Evolutionary conservation across 2,329 filamentous ascomycete genomes (phyloP), one percentile per base, ranked within the genome.

Genomic region (Neofusicoccum kwambonambiense): DNA sequence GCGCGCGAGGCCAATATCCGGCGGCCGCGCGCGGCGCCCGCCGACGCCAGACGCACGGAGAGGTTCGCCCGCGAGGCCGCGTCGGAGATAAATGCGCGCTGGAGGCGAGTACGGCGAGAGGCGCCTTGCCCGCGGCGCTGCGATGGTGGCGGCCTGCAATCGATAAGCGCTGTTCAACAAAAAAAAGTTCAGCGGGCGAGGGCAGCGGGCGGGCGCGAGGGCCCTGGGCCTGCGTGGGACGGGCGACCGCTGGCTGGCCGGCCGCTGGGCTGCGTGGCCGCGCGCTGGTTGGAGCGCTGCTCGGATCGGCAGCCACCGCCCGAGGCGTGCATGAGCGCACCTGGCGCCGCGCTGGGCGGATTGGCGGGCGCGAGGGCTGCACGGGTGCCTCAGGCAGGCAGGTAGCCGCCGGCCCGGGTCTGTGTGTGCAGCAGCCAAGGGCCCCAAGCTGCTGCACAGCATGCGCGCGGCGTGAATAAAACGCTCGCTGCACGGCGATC

Each of bases 401-500:
- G 13, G 56, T 47, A 47, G 56, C 56, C 56, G 56, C 56, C 56
- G 27, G 41, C 27, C 56, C 17, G 56, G 56, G 56, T 60, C 56
- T 47, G 56, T 60, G 56, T 60, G 54, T 42, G 54, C 54, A 34
- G 39, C 54, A 44, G 39, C 39, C 39, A 45, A 57, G 54, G 51
- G 34, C 49, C 49, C 51, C 51, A 54, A 27, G 51, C 51, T 41
- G 52, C 54, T 58, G 54, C 56, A 57, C 54, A 42, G 56, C 56
- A 60, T 60, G 56, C 56, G 56, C 56, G 42, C 56, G 56, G 56
- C 56, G 41, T 60, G 56, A 60, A 60, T 60, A 60, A 60, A 60
- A 47, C 42, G 54, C 54, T 57, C 39, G 39, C 37, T 57, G 54
- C 54, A 57, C 39, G 56, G 56, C 56, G 56, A 60, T 60, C 56